Percentiles rank a stretch among this genome's conserved stretches.
phyloP scores from a whole-genome alignment of 148 eudicot species.

The Salicornia ramosissima region DNA sequence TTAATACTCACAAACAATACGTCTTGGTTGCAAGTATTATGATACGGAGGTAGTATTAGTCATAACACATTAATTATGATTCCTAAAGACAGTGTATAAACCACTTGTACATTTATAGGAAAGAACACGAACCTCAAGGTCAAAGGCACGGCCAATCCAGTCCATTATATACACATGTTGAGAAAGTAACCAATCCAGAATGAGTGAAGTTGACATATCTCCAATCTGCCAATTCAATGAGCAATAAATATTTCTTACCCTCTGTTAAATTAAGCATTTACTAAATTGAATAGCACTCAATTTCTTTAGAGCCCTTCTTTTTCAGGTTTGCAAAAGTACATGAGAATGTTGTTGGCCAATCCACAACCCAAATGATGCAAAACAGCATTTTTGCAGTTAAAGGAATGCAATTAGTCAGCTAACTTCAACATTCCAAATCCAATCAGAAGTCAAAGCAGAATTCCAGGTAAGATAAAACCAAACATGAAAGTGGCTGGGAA shows the following conservation, averaged over 20 bases:
- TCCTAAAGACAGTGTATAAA: neutral
- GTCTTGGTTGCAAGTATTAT: no score
- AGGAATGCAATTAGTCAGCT: neutral
- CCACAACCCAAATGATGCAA: neutral
- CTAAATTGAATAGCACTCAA: neutral
- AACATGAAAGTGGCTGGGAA: no score
- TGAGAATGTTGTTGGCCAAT: neutral
- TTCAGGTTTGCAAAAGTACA: neutral
- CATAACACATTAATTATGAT: neutral
- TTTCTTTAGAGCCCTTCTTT: conserved; percentile 2
- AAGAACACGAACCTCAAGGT: conserved; percentile 65
- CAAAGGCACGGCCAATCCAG: conserved; percentile 87
- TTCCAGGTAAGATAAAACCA: neutral
- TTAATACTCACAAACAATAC: no score
- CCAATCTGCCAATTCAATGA: conserved; percentile 46
- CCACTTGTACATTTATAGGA: neutral
- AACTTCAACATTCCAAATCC: neutral
- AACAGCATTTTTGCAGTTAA: neutral
- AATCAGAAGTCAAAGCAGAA: neutral
- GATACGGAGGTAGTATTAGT: no score
- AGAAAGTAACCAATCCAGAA: conserved; percentile 91
- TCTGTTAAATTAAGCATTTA: conserved; percentile 3
- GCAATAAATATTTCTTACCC: conserved; percentile 7
- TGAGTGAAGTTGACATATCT: conserved; percentile 56
- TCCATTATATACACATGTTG: conserved; percentile 69